Base-by-base conservation (phyloP, 2,329 filamentous ascomycete species). In the Cladorrhinum sp. region DNA sequence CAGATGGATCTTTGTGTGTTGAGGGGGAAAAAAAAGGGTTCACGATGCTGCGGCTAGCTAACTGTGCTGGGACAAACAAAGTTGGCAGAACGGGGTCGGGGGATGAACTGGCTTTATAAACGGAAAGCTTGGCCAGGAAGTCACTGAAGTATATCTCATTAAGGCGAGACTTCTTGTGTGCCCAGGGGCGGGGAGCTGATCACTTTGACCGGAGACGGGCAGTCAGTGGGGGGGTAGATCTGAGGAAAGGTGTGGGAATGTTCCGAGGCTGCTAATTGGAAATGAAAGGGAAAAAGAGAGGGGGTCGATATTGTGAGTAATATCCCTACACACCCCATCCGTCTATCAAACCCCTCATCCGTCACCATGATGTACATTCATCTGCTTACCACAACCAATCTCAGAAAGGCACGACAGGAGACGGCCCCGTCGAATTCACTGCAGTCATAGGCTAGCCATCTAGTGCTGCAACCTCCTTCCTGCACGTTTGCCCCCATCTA, bases 391-490 rank as follows among this genome's bases (percentile, higher is more conserved):
- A 21, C 51, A 59, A 46, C 58, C 61, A 60, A 61, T 61, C 58
- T 55, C 48, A 39, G 36, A 55, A 54, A 52, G 49, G 60, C 58
- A 61, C 58, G 55, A 59, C 50, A 57, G 26, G 57, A 16, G 24
- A 12, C 14, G 23, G 28, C 46, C 48, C 54, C 55, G 33, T 24
- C 46, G 16, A 9, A 33, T n/a, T 28, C 55, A 46, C 16, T 46
- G 55, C 62, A 18, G 23, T 57, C 51, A 28, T 49, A 49, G 36
- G 51, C 26, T 30, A 51, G 21, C 33, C 18, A 7, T 24, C 24
- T 66, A 59, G 61, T 53, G 61, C 52, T 61, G 59, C 64, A 62
- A 66, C 66, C 60, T 60, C 56, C 48, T 42, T 28, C 50, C 64
- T 62, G 62, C 63, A 66, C 54, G 55, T 59, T 60, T 61, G 51